Percentiles rank a stretch among this genome's conserved stretches.
Conservation (phyloP, 192 early-diverging fungal genomes). For the Coemansia umbellata region DNA sequence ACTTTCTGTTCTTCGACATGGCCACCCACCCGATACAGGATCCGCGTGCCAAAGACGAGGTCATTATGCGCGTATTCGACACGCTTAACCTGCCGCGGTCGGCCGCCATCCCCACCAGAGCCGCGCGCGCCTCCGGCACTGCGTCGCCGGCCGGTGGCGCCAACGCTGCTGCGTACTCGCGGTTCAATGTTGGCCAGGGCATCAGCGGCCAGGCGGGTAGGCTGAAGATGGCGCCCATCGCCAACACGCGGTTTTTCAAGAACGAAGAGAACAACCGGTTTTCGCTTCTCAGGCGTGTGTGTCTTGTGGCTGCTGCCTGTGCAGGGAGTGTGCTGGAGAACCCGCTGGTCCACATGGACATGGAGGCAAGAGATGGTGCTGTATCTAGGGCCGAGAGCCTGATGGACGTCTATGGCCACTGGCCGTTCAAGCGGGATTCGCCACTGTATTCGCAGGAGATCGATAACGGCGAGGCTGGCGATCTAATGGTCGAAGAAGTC, state of each 20-base stretch:
- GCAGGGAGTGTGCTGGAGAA: slow-evolving; percentile 98
- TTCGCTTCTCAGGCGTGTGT: slow-evolving; percentile 68
- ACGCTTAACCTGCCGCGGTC: slow-evolving; percentile 68
- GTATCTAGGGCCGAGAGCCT: slow-evolving; percentile 87
- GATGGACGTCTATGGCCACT: slow-evolving; percentile 78
- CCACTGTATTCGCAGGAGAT: slow-evolving; percentile 54
- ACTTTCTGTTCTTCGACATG: slow-evolving; percentile 96
- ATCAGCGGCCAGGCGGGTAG: slow-evolving; percentile 33
- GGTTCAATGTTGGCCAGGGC: slow-evolving; percentile 23
- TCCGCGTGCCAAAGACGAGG: slow-evolving; percentile 77
- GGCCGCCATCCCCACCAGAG: slow-evolving; percentile 50
- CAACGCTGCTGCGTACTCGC: not conserved
- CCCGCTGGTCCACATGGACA: slow-evolving; percentile 77
- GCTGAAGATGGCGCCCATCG: slow-evolving; percentile 21
- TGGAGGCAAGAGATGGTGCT: slow-evolving; percentile 82
- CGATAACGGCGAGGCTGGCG: slow-evolving; percentile 52
- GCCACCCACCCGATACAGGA: slow-evolving; percentile 95
- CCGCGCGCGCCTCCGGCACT: slow-evolving; percentile 51
- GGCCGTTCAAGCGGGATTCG: slow-evolving; percentile 62
- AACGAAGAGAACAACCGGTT: slow-evolving; percentile 43
- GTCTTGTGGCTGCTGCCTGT: slow-evolving; percentile 92
- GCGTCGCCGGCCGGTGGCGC: not conserved
- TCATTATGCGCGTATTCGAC: slow-evolving; percentile 79
- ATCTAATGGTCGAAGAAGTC: slow-evolving; percentile 61
- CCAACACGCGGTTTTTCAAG: slow-evolving; percentile 33